Conservation (phyloP, 805 yeast species). For the Kodamaea laetipori region DNA sequence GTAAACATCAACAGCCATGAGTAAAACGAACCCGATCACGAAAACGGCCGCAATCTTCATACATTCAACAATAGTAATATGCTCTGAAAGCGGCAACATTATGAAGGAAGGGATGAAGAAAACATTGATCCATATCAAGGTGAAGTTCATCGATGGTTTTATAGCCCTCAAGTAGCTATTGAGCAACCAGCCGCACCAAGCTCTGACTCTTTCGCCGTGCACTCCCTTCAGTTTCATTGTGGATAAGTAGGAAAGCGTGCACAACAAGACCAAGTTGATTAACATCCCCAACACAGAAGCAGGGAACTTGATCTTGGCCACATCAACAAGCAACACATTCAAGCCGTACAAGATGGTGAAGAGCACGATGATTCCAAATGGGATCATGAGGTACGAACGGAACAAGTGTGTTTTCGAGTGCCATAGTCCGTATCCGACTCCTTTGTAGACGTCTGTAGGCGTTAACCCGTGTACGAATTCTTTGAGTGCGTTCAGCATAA, state of each 20-base stretch:
- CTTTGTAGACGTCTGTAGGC: conserved; percentile 15
- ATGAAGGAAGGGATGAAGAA: conserved; percentile 80
- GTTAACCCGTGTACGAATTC: not conserved
- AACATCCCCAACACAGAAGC: conserved; percentile 74
- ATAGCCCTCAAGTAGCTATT: conserved; percentile 38
- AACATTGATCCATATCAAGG: conserved; percentile 75
- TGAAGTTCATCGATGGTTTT: conserved; percentile 67
- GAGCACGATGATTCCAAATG: conserved; percentile 49
- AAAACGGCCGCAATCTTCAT: conserved; percentile 75
- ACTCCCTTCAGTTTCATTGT: conserved; percentile 14
- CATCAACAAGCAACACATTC: conserved; percentile 46
- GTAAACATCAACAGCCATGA: conserved; percentile 49
- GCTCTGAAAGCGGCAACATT: conserved; percentile 66
- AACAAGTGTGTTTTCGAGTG: conserved; percentile 37
- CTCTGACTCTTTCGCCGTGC: conserved; percentile 14
- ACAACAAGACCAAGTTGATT: conserved; percentile 50
- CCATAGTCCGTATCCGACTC: conserved; percentile 34
- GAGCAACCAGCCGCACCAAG: conserved; percentile 21
- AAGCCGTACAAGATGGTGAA: conserved; percentile 55
- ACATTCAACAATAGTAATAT: conserved; percentile 67
- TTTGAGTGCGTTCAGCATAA: not conserved
- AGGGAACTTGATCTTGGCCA: conserved; percentile 57
- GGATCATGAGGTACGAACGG: conserved; percentile 48
- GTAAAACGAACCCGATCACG: conserved; percentile 57
- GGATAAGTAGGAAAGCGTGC: conserved; percentile 32